These are phyloP conservation scores for Decorospora gaudefroyi DNA, from an alignment of 2,329 filamentous ascomycete species.

Conservation along the genomic window DNA sequence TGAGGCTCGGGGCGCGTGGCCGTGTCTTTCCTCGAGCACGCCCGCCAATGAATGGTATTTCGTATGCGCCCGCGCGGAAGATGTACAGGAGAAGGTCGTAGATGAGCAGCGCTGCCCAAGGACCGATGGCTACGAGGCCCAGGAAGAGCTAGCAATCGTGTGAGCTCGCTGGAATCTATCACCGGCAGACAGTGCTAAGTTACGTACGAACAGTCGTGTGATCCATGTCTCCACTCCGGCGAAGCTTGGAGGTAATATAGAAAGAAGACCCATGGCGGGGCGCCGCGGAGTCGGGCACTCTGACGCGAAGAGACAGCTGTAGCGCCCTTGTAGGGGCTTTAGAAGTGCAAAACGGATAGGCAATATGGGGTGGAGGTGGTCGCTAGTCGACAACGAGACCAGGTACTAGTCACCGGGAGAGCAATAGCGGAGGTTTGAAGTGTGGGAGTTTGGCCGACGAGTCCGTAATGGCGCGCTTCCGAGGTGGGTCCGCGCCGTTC, in stretches of 20 bases:
- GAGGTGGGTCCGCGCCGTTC: slow-evolving; percentile 7
- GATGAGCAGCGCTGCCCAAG: slow-evolving; percentile 63
- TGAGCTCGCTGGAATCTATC: slow-evolving; percentile 21
- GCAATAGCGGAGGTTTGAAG: slow-evolving; percentile 6
- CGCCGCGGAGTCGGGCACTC: not conserved
- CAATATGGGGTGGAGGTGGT: not conserved
- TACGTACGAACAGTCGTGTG: slow-evolving; percentile 64
- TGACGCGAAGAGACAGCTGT: not conserved
- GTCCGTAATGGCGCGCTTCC: slow-evolving; percentile 12
- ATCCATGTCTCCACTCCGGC: slow-evolving; percentile 65
- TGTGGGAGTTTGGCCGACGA: slow-evolving; percentile 4
- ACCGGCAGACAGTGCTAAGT: not conserved
- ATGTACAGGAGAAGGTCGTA: slow-evolving; percentile 68
- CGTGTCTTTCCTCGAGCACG: slow-evolving; percentile 62
- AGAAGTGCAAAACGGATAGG: not conserved
- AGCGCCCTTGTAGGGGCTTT: not conserved
- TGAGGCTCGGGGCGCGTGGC: slow-evolving; percentile 65
- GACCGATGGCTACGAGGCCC: slow-evolving; percentile 63
- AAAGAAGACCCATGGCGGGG: slow-evolving; percentile 64
- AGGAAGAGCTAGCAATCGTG: slow-evolving; percentile 59
- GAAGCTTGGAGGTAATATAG: slow-evolving; percentile 64
- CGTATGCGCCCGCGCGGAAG: slow-evolving; percentile 61
- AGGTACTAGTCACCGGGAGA: not conserved
- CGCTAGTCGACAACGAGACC: not conserved
- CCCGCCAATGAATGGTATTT: slow-evolving; percentile 64